Percentiles rank a stretch among this genome's conserved stretches.
Conservation (phyloP, 345 rosid species). For the Arabidopsis arenosa region DNA sequence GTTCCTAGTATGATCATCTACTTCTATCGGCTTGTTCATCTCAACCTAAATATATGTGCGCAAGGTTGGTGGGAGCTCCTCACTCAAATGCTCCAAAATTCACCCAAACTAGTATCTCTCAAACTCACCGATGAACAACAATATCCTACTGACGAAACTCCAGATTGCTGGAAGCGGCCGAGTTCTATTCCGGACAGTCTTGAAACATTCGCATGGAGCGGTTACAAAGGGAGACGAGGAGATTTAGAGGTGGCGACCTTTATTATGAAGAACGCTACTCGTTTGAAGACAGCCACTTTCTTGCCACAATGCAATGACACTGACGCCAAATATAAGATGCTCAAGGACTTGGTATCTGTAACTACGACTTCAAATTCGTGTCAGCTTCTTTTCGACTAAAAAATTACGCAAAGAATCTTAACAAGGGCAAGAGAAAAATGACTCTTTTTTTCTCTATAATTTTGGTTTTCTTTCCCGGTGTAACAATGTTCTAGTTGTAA, state of each 20-base stretch:
- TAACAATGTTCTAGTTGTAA: too few relatives aligned
- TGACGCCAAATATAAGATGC: slow-evolving; percentile 7
- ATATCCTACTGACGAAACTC: background rate
- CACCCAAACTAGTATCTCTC: slow-evolving; percentile 20
- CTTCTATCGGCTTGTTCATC: slow-evolving; percentile 10
- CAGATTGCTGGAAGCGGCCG: background rate
- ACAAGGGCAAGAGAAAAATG: fast-evolving
- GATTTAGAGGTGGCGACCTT: too few relatives aligned
- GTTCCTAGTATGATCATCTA: background rate
- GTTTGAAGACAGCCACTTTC: slow-evolving; percentile 2
- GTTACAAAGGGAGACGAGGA: too few relatives aligned
- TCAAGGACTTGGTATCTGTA: background rate
- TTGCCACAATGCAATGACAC: background rate
- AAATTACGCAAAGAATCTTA: too few relatives aligned
- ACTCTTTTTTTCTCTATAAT: too few relatives aligned
- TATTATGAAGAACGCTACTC: too few relatives aligned
- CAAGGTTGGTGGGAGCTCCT: slow-evolving; percentile 22
- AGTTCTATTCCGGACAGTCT: background rate
- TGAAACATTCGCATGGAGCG: background rate
- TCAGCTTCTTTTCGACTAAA: too few relatives aligned
- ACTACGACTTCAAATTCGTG: too few relatives aligned
- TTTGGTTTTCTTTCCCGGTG: too few relatives aligned
- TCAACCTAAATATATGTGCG: background rate
- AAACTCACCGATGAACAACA: background rate
- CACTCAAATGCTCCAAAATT: background rate